These are phyloP conservation scores for Kwoniella botswanensis DNA, from an alignment of 768 basidiomycete species.

Conservation along the genomic window DNA sequence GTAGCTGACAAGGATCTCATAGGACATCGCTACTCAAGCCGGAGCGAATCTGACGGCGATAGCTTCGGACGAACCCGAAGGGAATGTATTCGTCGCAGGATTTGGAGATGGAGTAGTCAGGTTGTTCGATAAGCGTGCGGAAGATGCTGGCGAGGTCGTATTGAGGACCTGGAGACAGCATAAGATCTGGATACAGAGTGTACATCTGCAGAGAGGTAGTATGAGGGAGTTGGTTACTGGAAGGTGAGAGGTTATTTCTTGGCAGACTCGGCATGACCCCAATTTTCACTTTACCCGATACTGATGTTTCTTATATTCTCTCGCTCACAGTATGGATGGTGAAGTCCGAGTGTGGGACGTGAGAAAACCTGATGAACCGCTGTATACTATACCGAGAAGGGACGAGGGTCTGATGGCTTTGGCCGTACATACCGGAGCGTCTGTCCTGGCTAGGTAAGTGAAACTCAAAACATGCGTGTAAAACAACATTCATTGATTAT, in stretches of 20 bases:
- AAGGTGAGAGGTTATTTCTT: constrained; percentile 64
- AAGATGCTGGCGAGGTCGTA: constrained; percentile 68
- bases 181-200: constrained; percentile 86
- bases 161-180: constrained; percentile 79
- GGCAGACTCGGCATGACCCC: too few relatives aligned
- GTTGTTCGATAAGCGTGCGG: constrained; percentile 88
- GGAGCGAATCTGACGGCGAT: constrained; percentile 89
- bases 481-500: not conserved
- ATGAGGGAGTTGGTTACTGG: constrained; percentile 79
- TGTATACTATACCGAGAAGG: constrained; percentile 70
- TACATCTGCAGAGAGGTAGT: constrained; percentile 76
- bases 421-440: constrained; percentile 80
- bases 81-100: constrained; percentile 81
- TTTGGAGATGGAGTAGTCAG: constrained; percentile 91
- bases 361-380: constrained; percentile 67
- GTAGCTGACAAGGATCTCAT: not conserved
- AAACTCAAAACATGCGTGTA: constrained; percentile 3
- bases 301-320: not conserved
- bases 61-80: constrained; percentile 73
- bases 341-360: constrained; percentile 91
- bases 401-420: constrained; percentile 78
- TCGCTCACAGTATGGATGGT: constrained; percentile 72
- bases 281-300: not conserved
- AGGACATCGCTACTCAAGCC: constrained; percentile 89
- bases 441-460: constrained; percentile 81